Base-by-base conservation (phyloP, 495 filamentous ascomycete species). In the Hypoxylon rickii region DNA sequence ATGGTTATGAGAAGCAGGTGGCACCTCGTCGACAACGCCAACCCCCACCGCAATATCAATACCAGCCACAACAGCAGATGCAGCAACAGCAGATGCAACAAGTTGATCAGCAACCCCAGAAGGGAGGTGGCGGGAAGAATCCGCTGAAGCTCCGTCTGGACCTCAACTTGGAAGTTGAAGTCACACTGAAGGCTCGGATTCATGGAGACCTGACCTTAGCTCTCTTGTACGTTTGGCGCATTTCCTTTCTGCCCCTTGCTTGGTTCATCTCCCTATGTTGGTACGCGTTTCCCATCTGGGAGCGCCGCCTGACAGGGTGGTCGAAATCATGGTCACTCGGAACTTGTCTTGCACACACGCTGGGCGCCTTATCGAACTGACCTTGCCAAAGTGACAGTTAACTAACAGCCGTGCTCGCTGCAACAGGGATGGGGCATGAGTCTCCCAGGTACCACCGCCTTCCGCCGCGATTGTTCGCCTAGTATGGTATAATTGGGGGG, bases 131-230 rank as follows among this genome's bases (percentile, higher is more conserved):
- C 3, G 80, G 79, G 18, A 81, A 78, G 40, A 84, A 93, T 69
- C 86, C 92, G 69, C 71, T 96, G 54, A 79, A 83, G 61, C 61
- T 96, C 74, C 71, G 92, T 44, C 70, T 96, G 47, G 90, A 96
- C 68, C 67, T 96, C 43, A 95, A 96, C 72, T 73, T 96, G 40
- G 92, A 96, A 68, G 83, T 96, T 59, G 88, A 95, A 77, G 86
- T 96, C 24, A 86, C 91, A 68, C 76, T 96, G 1, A 95, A 95
- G 82, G 92, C 92, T 15, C 89, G 89, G 75, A 94, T 96, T 68
- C 88, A 93, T 64, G 90, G 92, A 71, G 92, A 96, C 77, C 75
- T 96, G 64, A 94, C 89, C 32, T 67, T 96, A 44, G 86, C 87
- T 44, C 77, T 96, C 61, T 81, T 96, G 90, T 93, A 77, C 75